Percentiles rank a stretch among this genome's conserved stretches.
Evolutionary conservation across 371 early-diverging fungal genomes (phyloP).

Genomic region (Parasitella parasitica): DNA sequence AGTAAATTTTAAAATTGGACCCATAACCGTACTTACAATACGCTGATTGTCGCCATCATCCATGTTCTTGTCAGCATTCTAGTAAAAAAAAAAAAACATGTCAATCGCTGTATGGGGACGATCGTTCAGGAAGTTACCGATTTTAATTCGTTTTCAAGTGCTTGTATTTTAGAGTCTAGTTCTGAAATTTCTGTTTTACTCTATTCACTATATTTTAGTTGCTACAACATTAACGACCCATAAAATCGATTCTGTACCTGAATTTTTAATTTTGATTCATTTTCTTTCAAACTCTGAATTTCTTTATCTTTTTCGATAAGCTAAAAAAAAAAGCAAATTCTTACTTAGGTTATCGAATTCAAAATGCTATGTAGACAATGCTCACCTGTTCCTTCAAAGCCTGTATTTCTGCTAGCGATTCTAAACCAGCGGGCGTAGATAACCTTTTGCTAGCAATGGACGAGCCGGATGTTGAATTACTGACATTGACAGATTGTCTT

Average conservation of each 20-base stretch:
- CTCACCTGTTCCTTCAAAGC: conserved; percentile 31
- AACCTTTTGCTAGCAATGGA: conserved; percentile 5
- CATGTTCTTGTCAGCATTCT: background rate
- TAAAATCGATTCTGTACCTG: conserved; percentile 4
- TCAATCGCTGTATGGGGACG: background rate
- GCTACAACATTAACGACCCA: background rate
- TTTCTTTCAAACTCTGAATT: conserved; percentile 27
- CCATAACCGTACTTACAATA: background rate
- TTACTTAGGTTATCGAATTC: no score
- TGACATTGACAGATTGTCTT: conserved; percentile 15
- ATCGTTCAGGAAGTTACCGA: background rate
- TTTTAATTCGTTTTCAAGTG: background rate
- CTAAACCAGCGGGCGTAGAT: conserved; percentile 21
- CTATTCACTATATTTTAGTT: background rate
- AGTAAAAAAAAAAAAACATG: background rate
- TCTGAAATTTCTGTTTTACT: conserved; percentile 1
- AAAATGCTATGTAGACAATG: no score
- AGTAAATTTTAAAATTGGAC: background rate
- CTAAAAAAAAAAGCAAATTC: background rate
- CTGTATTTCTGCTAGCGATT: conserved; percentile 20
- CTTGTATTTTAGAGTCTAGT: conserved; percentile 1
- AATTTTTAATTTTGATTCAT: conserved; percentile 7
- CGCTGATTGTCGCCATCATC: background rate
- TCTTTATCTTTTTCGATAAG: conserved; percentile 27
- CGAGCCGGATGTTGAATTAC: conserved; percentile 3